Evolutionary conservation across 2,329 filamentous ascomycete species (phyloP), one percentile per base, ranked within the genome.

Genomic region (Ophiostoma himal-ulmi): DNA sequence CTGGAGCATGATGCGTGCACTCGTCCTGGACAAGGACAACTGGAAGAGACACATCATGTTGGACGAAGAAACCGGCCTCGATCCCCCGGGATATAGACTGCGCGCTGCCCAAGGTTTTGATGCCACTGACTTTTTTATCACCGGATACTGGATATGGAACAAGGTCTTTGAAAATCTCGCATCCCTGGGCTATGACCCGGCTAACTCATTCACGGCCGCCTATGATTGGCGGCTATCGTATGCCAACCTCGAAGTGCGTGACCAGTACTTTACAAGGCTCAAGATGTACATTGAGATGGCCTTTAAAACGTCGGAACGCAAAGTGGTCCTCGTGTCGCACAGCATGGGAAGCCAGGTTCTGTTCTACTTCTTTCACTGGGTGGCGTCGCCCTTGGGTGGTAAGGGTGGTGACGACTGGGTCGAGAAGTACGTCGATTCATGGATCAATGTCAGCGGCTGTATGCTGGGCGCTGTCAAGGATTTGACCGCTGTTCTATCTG

Each of bases 41-140:
- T 99, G 95, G 95, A 99, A 97, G 83, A 89, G 84, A 76, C 95
- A 99, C 78, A 92, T 99, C 75, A 98, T 98, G 94, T 85, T 99
- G 13, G 95, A 99, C 80, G 94, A 94, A 78, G 80, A 88, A 52
- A 97, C 94, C 0, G 95, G 95, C 0, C 83, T 99, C 30, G 95
- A 99, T 78, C 95, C 95, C 1, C 92, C 93, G 0, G 89, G 89
- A 14, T 88, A 98, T 76, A 98, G 98, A 81, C 81, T 99, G 26
- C 88, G 95, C 52, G 93, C 95, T 10, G 94, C 95, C 0, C 95
- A 98, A 78, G 95, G 95, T 1, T 99, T 99, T 76, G 95, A 99
- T 79, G 95, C 95, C 2, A 94, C 95, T 13, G 95, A 99, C 80
- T 99, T 99, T 82, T 95, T 96, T 80, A 90, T 91, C 73, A 91